A percentile compares a stretch with the other conserved stretches of the same genome.
These are phyloP conservation scores for Neoarthrinium moseri DNA, from an alignment of 2,329 filamentous ascomycete species.

Conservation along the genomic window DNA sequence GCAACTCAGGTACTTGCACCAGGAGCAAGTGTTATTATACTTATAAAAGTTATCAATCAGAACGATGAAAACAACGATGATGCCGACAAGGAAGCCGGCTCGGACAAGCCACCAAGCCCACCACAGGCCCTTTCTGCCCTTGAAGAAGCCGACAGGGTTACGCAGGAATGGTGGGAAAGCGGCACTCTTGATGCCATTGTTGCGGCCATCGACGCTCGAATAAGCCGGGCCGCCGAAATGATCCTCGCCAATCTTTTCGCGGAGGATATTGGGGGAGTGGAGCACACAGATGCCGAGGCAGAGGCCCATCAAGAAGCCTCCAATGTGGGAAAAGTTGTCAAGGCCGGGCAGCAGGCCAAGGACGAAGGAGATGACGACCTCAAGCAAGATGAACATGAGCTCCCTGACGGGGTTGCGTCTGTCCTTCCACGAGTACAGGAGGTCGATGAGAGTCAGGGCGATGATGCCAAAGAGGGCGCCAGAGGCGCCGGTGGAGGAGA, in stretches of 20 bases:
- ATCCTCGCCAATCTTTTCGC: constrained; percentile 69
- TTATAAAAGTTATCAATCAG: constrained; percentile 90
- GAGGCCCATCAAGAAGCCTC: constrained; percentile 90
- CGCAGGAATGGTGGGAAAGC: constrained; percentile 56
- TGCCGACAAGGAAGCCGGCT: constrained; percentile 73
- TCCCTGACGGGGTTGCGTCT: constrained; percentile 77
- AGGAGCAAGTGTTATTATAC: constrained; percentile 71
- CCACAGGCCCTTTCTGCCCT: constrained; percentile 88
- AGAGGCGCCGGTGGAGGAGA: constrained; percentile 85
- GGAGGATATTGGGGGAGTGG: constrained; percentile 80
- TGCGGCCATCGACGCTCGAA: constrained; percentile 58
- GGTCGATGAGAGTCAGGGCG: constrained; percentile 81
- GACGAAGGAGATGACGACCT: constrained; percentile 87
- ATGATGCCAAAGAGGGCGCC: constrained; percentile 90
- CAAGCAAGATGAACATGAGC: constrained; percentile 80
- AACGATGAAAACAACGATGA: constrained; percentile 81
- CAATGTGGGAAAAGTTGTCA: constrained; percentile 97
- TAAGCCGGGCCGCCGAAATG: constrained; percentile 57
- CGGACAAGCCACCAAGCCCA: constrained; percentile 96
- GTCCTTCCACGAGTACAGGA: constrained; percentile 89
- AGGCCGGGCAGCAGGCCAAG: constrained; percentile 87
- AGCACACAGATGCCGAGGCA: constrained; percentile 83
- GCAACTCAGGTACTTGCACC: constrained; percentile 96
- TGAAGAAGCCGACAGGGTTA: constrained; percentile 77
- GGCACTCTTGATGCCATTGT: constrained; percentile 36